A percentile compares a stretch with the other conserved stretches of the same genome.
These are phyloP conservation scores for Avena sativa DNA, from an alignment of 176 grass and related monocot species.

Conservation along the genomic window DNA sequence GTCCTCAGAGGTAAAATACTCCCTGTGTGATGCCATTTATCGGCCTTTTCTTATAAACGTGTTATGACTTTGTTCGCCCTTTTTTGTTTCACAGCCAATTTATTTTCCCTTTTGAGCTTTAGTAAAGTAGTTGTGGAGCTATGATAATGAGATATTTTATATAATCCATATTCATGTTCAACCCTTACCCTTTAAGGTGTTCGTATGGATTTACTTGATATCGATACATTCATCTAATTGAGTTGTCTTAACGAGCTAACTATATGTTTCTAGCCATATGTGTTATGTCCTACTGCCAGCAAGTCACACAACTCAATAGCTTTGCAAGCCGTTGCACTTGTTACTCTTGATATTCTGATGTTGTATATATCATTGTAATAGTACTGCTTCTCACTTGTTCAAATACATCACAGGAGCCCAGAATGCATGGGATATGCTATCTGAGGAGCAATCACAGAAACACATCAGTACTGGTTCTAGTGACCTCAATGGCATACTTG, in stretches of 20 bases:
- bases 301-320: not conserved
- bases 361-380: not conserved
- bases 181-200: not conserved
- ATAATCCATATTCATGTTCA: not conserved
- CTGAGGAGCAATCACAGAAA: slow-evolving; percentile 85
- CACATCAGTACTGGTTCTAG: slow-evolving; percentile 84
- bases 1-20: slow-evolving; percentile 47
- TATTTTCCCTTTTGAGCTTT: not conserved
- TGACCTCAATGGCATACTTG: slow-evolving; percentile 79
- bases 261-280: not conserved
- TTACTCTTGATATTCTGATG: not conserved
- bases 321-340: not conserved
- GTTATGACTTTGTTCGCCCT: not conserved
- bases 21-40: not conserved
- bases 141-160: not conserved
- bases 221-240: not conserved
- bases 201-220: not conserved
- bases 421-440: slow-evolving; percentile 98
- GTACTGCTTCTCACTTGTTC: not conserved
- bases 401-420: slow-evolving; percentile 64
- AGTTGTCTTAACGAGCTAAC: not conserved
- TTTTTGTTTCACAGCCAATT: slow-evolving; percentile 19
- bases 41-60: not conserved
- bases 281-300: slow-evolving; percentile 2
- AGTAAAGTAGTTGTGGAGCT: not conserved